phyloP scores from a whole-genome alignment of 805 yeast species.

The Suhomyces faveliae region DNA sequence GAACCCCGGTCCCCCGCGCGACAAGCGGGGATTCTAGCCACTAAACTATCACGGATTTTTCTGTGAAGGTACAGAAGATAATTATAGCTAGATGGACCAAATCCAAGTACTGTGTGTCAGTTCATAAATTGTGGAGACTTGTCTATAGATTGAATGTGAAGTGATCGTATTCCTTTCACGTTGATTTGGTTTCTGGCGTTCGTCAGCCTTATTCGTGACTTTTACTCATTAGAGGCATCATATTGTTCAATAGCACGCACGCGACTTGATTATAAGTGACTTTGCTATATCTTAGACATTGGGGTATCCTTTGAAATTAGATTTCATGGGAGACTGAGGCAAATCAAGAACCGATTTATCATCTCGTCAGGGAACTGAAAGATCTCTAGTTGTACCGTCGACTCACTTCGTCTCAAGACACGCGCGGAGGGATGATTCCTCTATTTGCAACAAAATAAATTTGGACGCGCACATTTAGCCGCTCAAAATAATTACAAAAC shows the following conservation, averaged over 20 bases:
- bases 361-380: no score
- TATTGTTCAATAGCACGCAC: background rate
- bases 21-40: slow-evolving; percentile 20
- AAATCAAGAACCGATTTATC: no score
- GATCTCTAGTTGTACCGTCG: no score
- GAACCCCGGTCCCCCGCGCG: slow-evolving; percentile 25
- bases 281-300: background rate
- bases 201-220: background rate
- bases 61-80: background rate
- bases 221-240: background rate
- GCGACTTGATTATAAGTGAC: background rate
- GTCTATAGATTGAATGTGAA: no score
- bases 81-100: no score
- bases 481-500: no score
- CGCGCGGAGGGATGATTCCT: no score
- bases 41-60: slow-evolving; percentile 8
- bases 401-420: no score
- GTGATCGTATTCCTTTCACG: no score
- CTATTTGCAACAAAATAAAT: background rate
- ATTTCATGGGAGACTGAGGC: background rate
- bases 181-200: background rate
- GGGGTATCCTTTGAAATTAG: background rate
- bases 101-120: no score
- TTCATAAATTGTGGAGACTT: no score
- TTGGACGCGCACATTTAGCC: background rate